Percentiles rank a stretch among this genome's conserved stretches.
phyloP scores from a whole-genome alignment of 768 basidiomycete species.

The Leucosporidium yakuticum region DNA sequence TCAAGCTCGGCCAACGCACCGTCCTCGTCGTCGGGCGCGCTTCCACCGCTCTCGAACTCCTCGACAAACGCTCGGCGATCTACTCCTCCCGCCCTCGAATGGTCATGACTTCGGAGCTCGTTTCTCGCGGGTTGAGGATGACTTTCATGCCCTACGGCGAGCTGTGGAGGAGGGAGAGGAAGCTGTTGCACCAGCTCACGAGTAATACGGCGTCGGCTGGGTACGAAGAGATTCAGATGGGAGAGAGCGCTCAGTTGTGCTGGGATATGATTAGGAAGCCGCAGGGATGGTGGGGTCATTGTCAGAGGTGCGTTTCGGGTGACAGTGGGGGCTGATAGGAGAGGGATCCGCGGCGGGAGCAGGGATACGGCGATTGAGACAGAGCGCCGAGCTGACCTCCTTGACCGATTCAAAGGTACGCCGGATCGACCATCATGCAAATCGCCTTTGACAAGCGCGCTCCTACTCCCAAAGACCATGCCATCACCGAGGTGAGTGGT shows the following conservation, averaged over 20 bases:
- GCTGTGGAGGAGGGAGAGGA: constrained; percentile 32
- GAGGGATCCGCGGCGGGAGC: not conserved
- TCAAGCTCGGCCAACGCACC: constrained; percentile 29
- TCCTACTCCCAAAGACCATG: constrained; percentile 26
- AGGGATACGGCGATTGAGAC: too few relatives aligned
- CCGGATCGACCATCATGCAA: constrained; percentile 36
- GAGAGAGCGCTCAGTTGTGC: constrained; percentile 30
- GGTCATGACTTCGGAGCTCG: constrained; percentile 34
- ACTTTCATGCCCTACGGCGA: constrained; percentile 38
- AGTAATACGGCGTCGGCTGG: constrained; percentile 25
- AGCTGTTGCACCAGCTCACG: constrained; percentile 35
- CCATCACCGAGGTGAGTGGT: constrained; percentile 29
- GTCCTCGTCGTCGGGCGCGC: constrained; percentile 35
- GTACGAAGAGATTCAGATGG: constrained; percentile 38
- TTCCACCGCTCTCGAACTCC: constrained; percentile 31
- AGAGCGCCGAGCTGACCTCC: too few relatives aligned
- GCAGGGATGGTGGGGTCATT: constrained; percentile 32
- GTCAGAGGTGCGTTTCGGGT: constrained; percentile 12
- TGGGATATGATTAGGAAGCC: constrained; percentile 33
- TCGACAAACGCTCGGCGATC: constrained; percentile 35
- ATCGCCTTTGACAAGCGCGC: constrained; percentile 38
- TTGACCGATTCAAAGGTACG: constrained; percentile 10
- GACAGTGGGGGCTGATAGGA: not conserved
- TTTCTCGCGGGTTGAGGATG: constrained; percentile 32
- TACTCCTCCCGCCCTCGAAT: constrained; percentile 35